These are phyloP conservation scores for Harringtonia aguacate DNA, from an alignment of 2,329 filamentous ascomycete genomes.

Conservation along the genomic window DNA sequence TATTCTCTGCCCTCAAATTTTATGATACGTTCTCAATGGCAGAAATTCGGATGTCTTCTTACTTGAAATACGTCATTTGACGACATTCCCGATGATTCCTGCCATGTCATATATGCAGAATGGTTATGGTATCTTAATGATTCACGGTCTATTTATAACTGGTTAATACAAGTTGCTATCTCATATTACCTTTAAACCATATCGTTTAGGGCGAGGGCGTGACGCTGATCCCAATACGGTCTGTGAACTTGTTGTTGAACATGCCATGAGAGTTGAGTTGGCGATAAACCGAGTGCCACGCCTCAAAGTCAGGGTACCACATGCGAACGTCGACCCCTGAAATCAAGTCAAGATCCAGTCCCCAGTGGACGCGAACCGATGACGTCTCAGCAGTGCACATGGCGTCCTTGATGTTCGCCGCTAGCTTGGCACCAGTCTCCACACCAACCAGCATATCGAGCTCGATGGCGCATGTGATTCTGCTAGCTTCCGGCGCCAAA, in stretches of 20 bases:
- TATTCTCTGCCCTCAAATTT: too few relatives aligned
- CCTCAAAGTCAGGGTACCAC: conserved; percentile 14
- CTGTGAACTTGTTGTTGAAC: conserved; percentile 18
- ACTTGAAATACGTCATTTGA: too few relatives aligned
- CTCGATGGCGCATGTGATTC: conserved; percentile 16
- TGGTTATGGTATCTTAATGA: too few relatives aligned
- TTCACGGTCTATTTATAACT: too few relatives aligned
- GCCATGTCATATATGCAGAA: too few relatives aligned
- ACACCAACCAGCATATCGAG: conserved; percentile 15
- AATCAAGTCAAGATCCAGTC: conserved; percentile 14
- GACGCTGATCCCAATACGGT: conserved; percentile 13
- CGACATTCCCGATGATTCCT: too few relatives aligned
- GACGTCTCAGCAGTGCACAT: conserved; percentile 9
- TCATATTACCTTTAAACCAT: background rate
- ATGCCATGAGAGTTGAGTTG: conserved; percentile 15
- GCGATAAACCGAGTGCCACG: conserved; percentile 13
- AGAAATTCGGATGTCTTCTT: too few relatives aligned
- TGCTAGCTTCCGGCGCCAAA: conserved; percentile 14
- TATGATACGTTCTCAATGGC: too few relatives aligned
- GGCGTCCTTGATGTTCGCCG: conserved; percentile 11
- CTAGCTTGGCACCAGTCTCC: conserved; percentile 10
- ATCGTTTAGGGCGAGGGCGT: too few relatives aligned
- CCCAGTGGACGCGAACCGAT: conserved; percentile 16
- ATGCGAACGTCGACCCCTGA: conserved; percentile 12
- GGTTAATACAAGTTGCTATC: background rate